Evolutionary conservation across 768 basidiomycete genomes (phyloP).

Genomic region (Mycena floridula): DNA sequence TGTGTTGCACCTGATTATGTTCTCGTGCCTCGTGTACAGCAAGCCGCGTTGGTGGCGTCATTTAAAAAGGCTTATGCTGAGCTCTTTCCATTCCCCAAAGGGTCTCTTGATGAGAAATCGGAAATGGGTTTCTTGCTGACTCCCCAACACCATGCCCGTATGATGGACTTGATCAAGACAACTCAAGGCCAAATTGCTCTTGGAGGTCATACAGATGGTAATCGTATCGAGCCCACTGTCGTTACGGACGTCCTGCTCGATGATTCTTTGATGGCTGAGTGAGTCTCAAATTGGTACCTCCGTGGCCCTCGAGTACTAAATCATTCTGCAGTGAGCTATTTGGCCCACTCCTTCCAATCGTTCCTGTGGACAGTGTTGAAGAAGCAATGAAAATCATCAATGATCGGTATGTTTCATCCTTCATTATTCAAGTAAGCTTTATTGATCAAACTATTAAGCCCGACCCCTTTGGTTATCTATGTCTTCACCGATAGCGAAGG

Average conservation of each 20-base stretch:
- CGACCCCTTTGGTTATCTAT: constrained; percentile 72
- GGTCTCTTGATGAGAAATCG: background rate
- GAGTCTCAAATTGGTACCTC: background rate
- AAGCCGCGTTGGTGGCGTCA: constrained; percentile 35
- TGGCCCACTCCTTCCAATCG: constrained; percentile 72
- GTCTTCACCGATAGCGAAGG: constrained; percentile 59
- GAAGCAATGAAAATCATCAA: constrained; percentile 62
- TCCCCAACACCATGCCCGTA: constrained; percentile 45
- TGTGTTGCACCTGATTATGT: constrained; percentile 63
- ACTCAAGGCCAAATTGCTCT: constrained; percentile 61
- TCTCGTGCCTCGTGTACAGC: constrained; percentile 32
- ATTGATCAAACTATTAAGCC: constrained; percentile 14
- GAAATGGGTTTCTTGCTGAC: constrained; percentile 48
- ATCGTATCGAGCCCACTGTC: constrained; percentile 69
- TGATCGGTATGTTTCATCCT: background rate
- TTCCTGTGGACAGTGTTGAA: constrained; percentile 65
- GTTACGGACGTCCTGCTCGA: constrained; percentile 42
- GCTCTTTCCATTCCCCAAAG: constrained; percentile 2
- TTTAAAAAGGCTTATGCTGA: constrained; percentile 10
- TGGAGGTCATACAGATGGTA: constrained; percentile 58
- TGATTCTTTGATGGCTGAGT: constrained; percentile 67
- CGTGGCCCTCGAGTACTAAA: background rate
- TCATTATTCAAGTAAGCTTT: background rate
- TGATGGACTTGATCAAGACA: constrained; percentile 56
- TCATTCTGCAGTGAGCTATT: constrained; percentile 57